Evolutionary conservation across 2,329 filamentous ascomycete species (phyloP), one percentile per base, ranked within the genome.

Genomic region (Fusarium clavum): DNA sequence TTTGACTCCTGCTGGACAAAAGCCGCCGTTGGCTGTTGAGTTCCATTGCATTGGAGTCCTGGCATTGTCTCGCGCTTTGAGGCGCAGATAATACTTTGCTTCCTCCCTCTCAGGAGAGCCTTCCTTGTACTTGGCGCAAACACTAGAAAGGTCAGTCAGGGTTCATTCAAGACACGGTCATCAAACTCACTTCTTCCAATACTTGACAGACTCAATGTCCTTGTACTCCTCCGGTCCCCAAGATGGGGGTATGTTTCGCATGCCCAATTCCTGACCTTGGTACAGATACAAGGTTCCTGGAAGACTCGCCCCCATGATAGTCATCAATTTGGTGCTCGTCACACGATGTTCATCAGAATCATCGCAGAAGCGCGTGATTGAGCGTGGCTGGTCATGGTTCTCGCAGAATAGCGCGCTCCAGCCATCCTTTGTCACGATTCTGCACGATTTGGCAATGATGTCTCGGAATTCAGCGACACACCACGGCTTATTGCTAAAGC

Each of bases 21-120:
- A 80, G 12, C 79, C 79, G 9, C 77, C 78, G 58, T 75, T 74
- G 41, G 74, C 74, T 41, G 67, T 69, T 30, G 67, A 71, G 34
- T 77, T 81, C 91, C 90, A 93, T 64, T 91, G 88, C 70, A 92
- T 87, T 0, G 90, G 90, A 1, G 89, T 86, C 24, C 91, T 83
- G 1, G 85, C 85, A 74, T 92, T 89, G 71, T 93, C 91, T 13
- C 90, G 72, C 78, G 80, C 55, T 77, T 62, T 78, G 75, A 24
- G 80, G 61, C 2, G 77, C 70, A 20, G 38, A 61, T 20, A 77
- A 73, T 2, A 70, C 77, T 62, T 75, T 76, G 63, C 83, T 79
- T 13, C 82, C 59, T 47, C 76, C 75, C 6, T 75, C 76, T 30
- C 76, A 30, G 24, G 75, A 38, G 47, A 77, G 1, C 52, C 41